Percentiles rank a stretch among this genome's conserved stretches.
Evolutionary conservation across 1,284 basidiomycete species (phyloP).

Genomic region (Ceratobasidium sp.): DNA sequence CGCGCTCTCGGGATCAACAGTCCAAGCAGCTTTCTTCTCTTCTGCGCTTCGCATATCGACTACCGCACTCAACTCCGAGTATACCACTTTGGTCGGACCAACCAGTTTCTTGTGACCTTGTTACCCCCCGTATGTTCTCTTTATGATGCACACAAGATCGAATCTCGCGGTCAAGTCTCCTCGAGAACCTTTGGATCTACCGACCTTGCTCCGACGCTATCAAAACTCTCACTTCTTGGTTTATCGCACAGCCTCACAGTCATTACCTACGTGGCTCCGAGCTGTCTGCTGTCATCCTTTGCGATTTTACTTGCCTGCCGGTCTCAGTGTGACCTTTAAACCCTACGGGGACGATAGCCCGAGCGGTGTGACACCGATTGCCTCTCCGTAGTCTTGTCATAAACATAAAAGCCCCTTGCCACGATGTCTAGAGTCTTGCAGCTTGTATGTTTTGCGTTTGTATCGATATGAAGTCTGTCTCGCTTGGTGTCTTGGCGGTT

Average conservation of each 20-base stretch:
- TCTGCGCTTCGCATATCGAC: no score
- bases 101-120: neutral
- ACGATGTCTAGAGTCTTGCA: neutral
- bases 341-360: neutral
- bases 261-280: neutral
- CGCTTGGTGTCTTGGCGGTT: neutral
- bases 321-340: neutral
- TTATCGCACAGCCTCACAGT: no score
- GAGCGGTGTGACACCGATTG: neutral
- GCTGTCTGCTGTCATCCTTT: neutral
- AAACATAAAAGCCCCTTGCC: neutral
- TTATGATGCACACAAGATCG: no score
- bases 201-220: neutral
- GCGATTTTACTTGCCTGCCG: neutral
- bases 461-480: conserved; percentile 10
- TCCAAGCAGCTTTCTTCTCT: no score
- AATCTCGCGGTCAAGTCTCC: neutral
- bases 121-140: no score
- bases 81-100: neutral
- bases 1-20: no score
- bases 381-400: neutral
- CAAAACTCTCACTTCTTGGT: no score
- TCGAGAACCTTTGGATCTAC: neutral
- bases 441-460: neutral
- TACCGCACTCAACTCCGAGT: neutral